These are phyloP conservation scores for Sporothrix globosa DNA, from an alignment of 2,329 filamentous ascomycete genomes.

Conservation along the genomic window DNA sequence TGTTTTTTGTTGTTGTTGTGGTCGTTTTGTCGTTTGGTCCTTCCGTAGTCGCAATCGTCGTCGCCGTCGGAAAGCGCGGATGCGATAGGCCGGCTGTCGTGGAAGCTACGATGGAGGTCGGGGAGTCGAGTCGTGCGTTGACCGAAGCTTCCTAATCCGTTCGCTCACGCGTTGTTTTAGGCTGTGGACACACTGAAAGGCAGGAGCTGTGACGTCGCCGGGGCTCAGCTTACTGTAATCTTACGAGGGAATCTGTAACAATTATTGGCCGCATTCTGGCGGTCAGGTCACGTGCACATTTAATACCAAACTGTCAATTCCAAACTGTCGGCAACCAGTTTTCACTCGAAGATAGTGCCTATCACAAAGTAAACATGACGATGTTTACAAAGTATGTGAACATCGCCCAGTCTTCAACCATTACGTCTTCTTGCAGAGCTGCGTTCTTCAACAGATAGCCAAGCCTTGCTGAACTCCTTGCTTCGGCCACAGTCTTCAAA, in stretches of 20 bases:
- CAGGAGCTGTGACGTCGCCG: slow-evolving; percentile 20
- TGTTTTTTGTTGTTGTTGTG: background rate
- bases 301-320: background rate
- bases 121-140: background rate
- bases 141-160: slow-evolving; percentile 14
- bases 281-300: background rate
- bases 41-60: background rate
- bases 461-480: slow-evolving; percentile 6
- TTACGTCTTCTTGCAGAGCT: background rate
- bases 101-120: slow-evolving; percentile 23
- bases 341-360: background rate
- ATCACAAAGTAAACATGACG: background rate
- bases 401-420: too few species aligned
- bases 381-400: background rate
- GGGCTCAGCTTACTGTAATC: slow-evolving; percentile 20
- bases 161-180: background rate
- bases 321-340: background rate
- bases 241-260: background rate
- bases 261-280: background rate
- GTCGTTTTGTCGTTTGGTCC: background rate
- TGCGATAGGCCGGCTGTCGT: background rate
- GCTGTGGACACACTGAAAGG: background rate
- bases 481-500: slow-evolving; percentile 9
- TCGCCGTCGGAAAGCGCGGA: slow-evolving; percentile 10
- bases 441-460: slow-evolving; percentile 4